Conservation (phyloP, 2,329 filamentous ascomycete genomes). For the Calonectria pteridis region DNA sequence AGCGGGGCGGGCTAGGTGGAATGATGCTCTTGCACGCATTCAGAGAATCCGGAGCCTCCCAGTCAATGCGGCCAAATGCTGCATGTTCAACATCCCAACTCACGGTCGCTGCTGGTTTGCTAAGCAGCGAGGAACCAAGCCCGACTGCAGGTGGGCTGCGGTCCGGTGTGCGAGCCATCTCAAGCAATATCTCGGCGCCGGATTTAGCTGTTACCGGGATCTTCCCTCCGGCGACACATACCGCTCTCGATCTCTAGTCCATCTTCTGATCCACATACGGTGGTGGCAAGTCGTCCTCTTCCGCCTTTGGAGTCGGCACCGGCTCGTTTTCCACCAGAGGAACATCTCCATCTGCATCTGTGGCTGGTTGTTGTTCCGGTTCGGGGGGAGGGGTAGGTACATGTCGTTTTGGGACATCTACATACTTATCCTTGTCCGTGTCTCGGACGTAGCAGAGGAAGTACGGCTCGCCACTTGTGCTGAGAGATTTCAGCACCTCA, state of each 20-base stretch:
- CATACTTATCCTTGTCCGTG: constrained; percentile 67
- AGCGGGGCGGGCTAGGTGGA: neutral
- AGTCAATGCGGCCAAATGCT: neutral
- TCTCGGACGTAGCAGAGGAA: constrained; percentile 87
- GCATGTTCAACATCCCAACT: neutral
- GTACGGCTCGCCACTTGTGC: constrained; percentile 80
- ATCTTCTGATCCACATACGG: constrained; percentile 30
- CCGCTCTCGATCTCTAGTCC: constrained; percentile 34
- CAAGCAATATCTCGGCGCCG: neutral
- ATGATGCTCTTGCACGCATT: neutral
- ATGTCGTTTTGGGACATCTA: constrained; percentile 59
- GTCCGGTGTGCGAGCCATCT: neutral
- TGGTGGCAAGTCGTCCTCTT: constrained; percentile 28
- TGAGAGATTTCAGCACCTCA: constrained; percentile 77
- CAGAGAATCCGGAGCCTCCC: neutral
- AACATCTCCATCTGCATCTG: constrained; percentile 44
- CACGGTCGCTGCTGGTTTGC: neutral
- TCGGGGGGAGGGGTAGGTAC: constrained; percentile 30
- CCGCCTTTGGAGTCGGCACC: neutral
- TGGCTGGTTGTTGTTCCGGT: constrained; percentile 4
- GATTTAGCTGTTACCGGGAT: neutral
- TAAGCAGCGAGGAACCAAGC: neutral
- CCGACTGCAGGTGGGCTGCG: neutral
- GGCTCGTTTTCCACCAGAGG: constrained; percentile 29
- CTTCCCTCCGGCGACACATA: neutral